Base-by-base conservation (phyloP, 768 basidiomycete genomes). In the Cystobasidium onofrii region DNA sequence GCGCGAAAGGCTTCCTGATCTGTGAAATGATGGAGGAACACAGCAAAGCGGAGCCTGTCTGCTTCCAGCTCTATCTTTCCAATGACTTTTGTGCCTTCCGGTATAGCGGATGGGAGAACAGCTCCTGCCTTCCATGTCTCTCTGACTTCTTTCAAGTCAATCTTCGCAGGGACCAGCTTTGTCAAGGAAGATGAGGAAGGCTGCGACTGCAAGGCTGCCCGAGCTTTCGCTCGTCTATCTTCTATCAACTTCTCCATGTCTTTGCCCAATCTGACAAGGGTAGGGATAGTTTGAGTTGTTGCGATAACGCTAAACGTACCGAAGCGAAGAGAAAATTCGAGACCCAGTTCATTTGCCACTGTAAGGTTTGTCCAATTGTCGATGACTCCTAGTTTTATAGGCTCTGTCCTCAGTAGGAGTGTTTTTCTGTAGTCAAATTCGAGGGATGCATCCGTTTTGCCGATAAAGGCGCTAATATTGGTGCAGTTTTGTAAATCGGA, bases 11-110 rank as follows among this genome's bases (percentile, higher is more conserved):
- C 85, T 79, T 91, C 90, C 4, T 83, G 80, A 76, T 93, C 92
- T 61, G 84, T 84, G 86, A 91, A 89, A 27, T 87, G 88, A 20
- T 90, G 86, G 18, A 89, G 89, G 79, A 92, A 92, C 34, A 92
- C 83, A 20, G 88, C 85, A 29, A 94, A 81, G 25, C 87, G 87
- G 13, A 94, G 83, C 1, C 82, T 81, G 61, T 86, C 84, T 34
- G 92, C 84, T 34, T 84, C 85, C 61, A 93, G 85, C 75, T 86
- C 87, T 85, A 93, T 88, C 73, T 87, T 86, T 79, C 91, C 90
- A 63, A 84, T 83, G 74, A 93, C 69, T 36, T 39, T 31, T 3
- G 44, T 39, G 4, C 69, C 69, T 36, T 55, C 54, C 1, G 69
- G 69, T 25, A 71, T 71, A 36, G 31, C 86, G 18, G 91, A 92